Evolutionary conservation across 345 rosid species (phyloP).

Genomic region (Populus ilicifolia): DNA sequence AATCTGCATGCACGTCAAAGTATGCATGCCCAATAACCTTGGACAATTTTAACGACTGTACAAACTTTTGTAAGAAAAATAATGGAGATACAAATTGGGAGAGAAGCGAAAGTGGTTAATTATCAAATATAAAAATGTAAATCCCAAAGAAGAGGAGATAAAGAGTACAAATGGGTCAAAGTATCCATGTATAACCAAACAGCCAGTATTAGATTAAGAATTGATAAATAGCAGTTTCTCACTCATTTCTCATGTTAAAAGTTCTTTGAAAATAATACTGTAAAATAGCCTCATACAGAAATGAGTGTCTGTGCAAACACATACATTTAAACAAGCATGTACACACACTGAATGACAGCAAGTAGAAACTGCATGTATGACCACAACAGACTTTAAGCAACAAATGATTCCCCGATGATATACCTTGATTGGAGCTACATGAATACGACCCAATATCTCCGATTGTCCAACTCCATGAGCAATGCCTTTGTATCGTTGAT

Average conservation of each 20-base stretch:
- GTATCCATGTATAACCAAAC: neutral
- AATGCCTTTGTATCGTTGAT: constrained; percentile 83
- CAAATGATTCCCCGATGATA: neutral
- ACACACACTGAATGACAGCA: neutral
- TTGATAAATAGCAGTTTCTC: neutral
- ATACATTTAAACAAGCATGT: neutral
- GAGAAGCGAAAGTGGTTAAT: neutral
- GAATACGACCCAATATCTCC: constrained; percentile 94
- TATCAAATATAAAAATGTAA: neutral
- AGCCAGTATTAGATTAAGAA: neutral
- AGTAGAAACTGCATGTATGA: neutral
- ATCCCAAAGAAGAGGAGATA: neutral
- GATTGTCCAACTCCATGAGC: constrained; percentile 99
- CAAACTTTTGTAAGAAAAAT: neutral
- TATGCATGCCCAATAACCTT: neutral
- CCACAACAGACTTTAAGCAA: neutral
- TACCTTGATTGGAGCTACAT: constrained; percentile 97
- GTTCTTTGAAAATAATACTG: neutral
- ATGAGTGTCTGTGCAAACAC: neutral
- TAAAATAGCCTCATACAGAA: neutral
- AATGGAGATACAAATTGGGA: neutral
- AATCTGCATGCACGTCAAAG: neutral
- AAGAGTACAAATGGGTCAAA: neutral
- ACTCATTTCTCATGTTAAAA: neutral
- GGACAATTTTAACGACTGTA: neutral